Base-by-base conservation (phyloP, 164 flowering plant genomes). In the Warburgia ugandensis region DNA sequence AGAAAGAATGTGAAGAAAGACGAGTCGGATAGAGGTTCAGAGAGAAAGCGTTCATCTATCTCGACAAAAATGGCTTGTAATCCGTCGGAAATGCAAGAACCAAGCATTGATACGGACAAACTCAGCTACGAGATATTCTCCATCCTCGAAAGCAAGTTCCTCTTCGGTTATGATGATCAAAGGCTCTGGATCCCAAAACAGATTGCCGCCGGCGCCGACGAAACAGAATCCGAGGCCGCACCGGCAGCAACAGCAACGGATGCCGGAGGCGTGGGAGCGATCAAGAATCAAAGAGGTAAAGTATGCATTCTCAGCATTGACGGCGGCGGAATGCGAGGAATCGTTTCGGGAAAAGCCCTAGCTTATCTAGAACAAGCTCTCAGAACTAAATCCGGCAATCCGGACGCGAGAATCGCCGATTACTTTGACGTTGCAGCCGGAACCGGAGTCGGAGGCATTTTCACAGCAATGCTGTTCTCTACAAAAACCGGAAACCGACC, bases 371-470 rank as follows among this genome's bases (percentile, higher is more conserved):
- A 92, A 50, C 66, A 73, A 19, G 77, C 95, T 6, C 56, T 92
- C 42, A 77, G 80, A 63, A 45, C 60, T 0, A 82, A 81, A 50
- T 88, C 96, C 1, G 84, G 86, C 6, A 67, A 92, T 47, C 80
- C 91, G 0, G 72, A 83, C 50, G 96, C 96, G 1, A 64, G 85
- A 57, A 76, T 92, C 68, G 90, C 98, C 13, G 96, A 92, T 58
- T 92, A 74, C 51, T 85, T 92, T 62, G 98, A 92, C 63, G 94
- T 88, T 4, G 89, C 83, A 16, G 85, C 96, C 22, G 96, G 98
- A 0, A 68, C 94, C 23, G 96, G 95, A 22, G 60, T 83, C 54
- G 96, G 98, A 1, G 96, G 99, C 3, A 73, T 92, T 38, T 86
- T 88, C 76, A 74, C 95, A 7, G 78, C 96, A 38, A 91, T 91